Evolutionary conservation across 371 early-diverging fungal genomes (phyloP), one percentile per base, ranked within the genome.

Genomic region (Umbelopsis sp.): DNA sequence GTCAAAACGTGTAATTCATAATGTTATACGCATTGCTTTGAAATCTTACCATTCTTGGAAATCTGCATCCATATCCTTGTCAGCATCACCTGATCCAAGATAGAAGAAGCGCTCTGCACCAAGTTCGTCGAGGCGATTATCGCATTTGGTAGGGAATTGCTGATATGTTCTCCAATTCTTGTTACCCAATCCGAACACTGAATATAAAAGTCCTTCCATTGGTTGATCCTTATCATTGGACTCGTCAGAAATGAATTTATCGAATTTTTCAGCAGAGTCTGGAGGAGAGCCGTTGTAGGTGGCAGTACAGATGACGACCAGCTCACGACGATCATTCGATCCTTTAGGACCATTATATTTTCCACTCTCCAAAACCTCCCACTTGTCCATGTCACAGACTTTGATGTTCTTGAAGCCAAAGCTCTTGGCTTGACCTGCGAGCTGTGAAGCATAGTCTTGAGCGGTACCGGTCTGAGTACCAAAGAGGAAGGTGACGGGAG

Each of bases 251-350:
- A 88, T 63, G 57, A 81, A 84, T n/a, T 81, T 78, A 73, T 82
- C 71, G 63, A 88, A 87, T 11, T 72, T 69, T 53, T 80, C 86
- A 5, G 87, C 87, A 66, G 76, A 75, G 63, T 88, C 88, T n/a
- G 88, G 88, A 4, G 87, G 86, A 32, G 74, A 76, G 2, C 88
- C 88, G 35, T 87, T 87, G 66, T 87, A 87, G 2, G 84, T 84
- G 5, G 84, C 79, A 11, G 84, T 81, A 62, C 80, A 77, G 50
- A 84, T 70, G 0, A 84, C 74, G 12, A 86, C 74, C 18, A 86
- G 50, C 44, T 87, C 87, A 20, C 72, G 74, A 18, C 67, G 70
- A 6, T 69, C 67, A 18, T 72, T 48, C 25, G 57, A 64, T 2
- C 35, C 66, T n/a, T 24, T 62, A 16, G 69, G 69, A 2, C 50